Evolutionary conservation across 2,329 filamentous ascomycete species (phyloP).

Genomic region (Conoideocrella luteorostrata): DNA sequence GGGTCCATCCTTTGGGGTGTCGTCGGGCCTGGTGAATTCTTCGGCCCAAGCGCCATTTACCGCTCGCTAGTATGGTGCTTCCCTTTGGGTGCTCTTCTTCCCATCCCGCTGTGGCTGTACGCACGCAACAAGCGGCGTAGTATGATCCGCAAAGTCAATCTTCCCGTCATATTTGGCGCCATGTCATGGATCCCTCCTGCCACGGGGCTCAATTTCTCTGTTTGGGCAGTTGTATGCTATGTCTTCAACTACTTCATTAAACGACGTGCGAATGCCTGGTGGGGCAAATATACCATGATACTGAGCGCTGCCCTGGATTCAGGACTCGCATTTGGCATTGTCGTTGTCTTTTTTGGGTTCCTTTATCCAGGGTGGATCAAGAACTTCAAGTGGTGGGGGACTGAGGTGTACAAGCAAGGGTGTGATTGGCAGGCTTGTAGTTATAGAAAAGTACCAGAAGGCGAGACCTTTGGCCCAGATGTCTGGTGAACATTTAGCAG

Average conservation of each 20-base stretch:
- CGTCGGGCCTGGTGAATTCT: conserved; percentile 76
- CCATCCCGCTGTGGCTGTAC: conserved; percentile 68
- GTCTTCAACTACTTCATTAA: conserved; percentile 75
- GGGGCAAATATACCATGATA: conserved; percentile 89
- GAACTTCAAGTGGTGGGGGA: conserved; percentile 80
- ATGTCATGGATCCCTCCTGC: conserved; percentile 84
- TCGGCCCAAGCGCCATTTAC: conserved; percentile 69
- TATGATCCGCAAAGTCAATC: conserved; percentile 68
- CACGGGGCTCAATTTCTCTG: conserved; percentile 78
- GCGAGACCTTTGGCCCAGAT: conserved; percentile 60
- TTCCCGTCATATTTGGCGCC: conserved; percentile 77
- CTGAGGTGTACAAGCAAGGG: conserved; percentile 75
- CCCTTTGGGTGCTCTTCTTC: conserved; percentile 66
- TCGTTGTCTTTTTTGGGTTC: conserved; percentile 80
- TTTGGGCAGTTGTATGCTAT: conserved; percentile 81
- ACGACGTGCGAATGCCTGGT: conserved; percentile 66
- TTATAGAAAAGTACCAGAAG: conserved; percentile 57
- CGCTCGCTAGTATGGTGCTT: conserved; percentile 76
- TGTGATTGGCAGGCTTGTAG: conserved; percentile 81
- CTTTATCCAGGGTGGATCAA: conserved; percentile 73
- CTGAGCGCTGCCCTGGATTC: conserved; percentile 77
- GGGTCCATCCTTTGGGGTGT: conserved; percentile 87
- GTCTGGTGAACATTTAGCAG: conserved; percentile 38
- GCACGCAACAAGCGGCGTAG: conserved; percentile 52
- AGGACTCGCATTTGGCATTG: conserved; percentile 73